A percentile compares a stretch with the other conserved stretches of the same genome.
These are phyloP conservation scores for Stromatinia cepivora DNA, from an alignment of 2,329 filamentous ascomycete species.

Conservation along the genomic window DNA sequence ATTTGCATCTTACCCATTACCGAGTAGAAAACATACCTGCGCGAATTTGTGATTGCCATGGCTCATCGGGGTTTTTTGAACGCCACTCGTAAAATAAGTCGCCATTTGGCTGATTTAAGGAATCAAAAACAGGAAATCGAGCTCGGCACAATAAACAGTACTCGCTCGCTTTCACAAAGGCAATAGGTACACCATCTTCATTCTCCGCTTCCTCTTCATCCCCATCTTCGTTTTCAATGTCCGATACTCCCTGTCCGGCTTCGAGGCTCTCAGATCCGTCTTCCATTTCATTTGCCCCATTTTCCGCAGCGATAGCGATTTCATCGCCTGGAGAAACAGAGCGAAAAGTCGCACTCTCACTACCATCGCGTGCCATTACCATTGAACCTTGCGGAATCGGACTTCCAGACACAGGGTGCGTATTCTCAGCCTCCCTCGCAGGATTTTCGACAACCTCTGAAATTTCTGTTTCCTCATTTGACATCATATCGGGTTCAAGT, in stretches of 20 bases:
- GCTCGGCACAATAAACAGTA: neutral
- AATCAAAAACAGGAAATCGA: neutral
- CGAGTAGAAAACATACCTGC: too few species aligned
- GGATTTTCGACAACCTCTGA: neutral
- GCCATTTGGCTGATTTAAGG: too few species aligned
- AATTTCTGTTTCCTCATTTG: neutral
- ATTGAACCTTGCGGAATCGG: neutral
- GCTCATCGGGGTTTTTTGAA: too few species aligned
- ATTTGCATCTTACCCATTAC: too few species aligned
- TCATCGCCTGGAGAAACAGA: neutral
- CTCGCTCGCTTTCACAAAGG: neutral
- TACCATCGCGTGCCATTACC: neutral
- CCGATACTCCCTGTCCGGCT: neutral
- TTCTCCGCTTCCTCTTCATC: too few species aligned
- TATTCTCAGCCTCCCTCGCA: neutral
- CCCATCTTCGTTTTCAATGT: neutral
- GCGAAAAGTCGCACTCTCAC: neutral
- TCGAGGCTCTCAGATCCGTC: neutral
- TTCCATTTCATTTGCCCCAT: neutral
- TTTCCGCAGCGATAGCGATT: neutral
- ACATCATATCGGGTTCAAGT: neutral
- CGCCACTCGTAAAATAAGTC: too few species aligned
- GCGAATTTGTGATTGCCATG: too few species aligned
- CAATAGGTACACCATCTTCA: too few species aligned
- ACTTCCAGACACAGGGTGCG: neutral